Evolutionary conservation across 2,329 filamentous ascomycete species (phyloP).

Genomic region (Trichoderma semiorbis): DNA sequence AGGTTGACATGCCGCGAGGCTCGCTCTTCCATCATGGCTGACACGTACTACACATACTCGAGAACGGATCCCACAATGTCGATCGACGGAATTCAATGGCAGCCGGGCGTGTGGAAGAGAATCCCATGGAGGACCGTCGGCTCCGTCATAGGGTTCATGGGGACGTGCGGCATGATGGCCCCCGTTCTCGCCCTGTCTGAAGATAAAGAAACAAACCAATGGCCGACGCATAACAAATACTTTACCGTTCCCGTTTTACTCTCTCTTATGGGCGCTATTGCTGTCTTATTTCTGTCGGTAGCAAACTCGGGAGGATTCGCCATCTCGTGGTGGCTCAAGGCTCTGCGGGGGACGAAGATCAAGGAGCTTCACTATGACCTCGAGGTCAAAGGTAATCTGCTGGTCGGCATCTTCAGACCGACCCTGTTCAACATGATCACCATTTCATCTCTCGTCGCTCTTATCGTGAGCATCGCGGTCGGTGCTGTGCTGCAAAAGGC

Average conservation of each 20-base stretch:
- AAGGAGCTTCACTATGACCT: slow-evolving; percentile 16
- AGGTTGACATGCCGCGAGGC: not conserved
- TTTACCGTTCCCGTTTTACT: slow-evolving; percentile 7
- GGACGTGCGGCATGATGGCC: slow-evolving; percentile 7
- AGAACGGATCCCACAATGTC: not conserved
- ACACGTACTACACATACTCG: not conserved
- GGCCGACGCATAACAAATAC: not conserved
- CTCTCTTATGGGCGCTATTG: not conserved
- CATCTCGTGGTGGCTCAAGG: slow-evolving; percentile 15
- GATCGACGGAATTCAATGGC: slow-evolving; percentile 1
- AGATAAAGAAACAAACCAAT: slow-evolving; percentile 2
- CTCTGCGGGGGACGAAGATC: not conserved
- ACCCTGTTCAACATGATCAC: not conserved
- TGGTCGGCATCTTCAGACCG: not conserved
- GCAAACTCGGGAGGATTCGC: slow-evolving; percentile 3
- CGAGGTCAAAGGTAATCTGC: not conserved
- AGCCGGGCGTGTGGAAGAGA: slow-evolving; percentile 8
- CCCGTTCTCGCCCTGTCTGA: not conserved
- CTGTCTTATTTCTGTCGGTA: not conserved
- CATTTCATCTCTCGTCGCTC: not conserved
- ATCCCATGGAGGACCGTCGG: not conserved
- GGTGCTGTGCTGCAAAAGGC: slow-evolving; percentile 9
- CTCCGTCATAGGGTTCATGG: not conserved
- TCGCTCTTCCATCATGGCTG: not conserved
- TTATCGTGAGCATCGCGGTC: not conserved